Conservation (phyloP, 305 asterid species). For the Withania somnifera region DNA sequence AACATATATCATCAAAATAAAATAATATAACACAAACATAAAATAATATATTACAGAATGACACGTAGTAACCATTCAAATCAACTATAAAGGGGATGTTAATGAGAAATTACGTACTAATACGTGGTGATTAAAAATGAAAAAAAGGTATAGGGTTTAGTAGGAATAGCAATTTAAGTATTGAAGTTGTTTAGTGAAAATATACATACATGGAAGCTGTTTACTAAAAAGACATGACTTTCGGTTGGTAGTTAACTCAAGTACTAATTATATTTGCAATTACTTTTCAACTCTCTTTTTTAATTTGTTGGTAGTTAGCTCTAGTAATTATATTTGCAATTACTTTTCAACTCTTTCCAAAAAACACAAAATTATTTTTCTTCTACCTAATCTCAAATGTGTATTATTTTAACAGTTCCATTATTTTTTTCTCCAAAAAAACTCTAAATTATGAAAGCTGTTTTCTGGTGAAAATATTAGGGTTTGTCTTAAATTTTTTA, state of each 20-base stretch:
- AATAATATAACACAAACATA: too few species aligned
- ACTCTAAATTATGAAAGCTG: too few species aligned
- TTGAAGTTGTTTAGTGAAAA: not conserved
- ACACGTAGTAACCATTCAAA: too few species aligned
- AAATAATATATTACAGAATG: too few species aligned
- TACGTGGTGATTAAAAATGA: not conserved
- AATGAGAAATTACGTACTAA: not conserved
- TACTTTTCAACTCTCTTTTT: too few species aligned
- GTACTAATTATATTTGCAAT: not conserved
- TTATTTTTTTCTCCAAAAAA: too few species aligned
- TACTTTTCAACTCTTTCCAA: not conserved
- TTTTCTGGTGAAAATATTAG: too few species aligned
- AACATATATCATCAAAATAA: too few species aligned
- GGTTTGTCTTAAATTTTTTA: too few species aligned
- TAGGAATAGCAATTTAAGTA: not conserved
- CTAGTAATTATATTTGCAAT: not conserved
- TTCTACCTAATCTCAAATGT: not conserved
- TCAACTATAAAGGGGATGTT: too few species aligned
- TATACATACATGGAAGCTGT: not conserved
- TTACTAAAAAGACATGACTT: not conserved
- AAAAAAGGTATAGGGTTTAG: too few species aligned
- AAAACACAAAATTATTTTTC: too few species aligned
- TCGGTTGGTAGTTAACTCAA: constrained; percentile 10
- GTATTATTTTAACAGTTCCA: not conserved
- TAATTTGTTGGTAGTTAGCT: constrained; percentile 4